Base-by-base conservation (phyloP, 108 stramenopile genomes). In the Nitzschia sp. region DNA sequence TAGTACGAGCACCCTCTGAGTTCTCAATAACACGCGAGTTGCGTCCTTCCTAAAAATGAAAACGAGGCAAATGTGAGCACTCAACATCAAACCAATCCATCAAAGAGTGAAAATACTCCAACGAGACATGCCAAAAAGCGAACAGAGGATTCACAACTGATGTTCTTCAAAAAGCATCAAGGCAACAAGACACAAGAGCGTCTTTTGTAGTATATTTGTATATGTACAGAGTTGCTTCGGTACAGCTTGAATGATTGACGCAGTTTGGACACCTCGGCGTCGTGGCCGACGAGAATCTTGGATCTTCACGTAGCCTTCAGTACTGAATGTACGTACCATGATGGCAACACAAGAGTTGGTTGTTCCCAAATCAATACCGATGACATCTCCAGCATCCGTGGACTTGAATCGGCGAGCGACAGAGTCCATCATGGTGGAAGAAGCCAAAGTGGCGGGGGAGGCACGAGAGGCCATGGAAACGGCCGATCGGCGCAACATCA, bases 341-440 rank as follows among this genome's bases (percentile, higher is more conserved):
- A 97, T 95, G 46, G 99, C 93, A 20, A 99, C 99, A 78, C 99
- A 99, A 8, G 95, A 96, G 90, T 99, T 99, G 50, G 99, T 99
- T 8, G 99, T 99, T 41, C 99, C 99, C 53, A 99, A 81, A 88
- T 99, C 99, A 72, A 99, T 99, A 11, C 99, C 99, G 71, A 99
- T 96, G 63, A 98, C 95, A 80, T 98, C 97, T 37, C 95, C 97
- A 12, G 82, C 88, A 63, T 92, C 90, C 41, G 69, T 76, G 54
- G 83, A 81, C 57, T 82, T 87, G 72, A 67, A 86, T 51, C 79
- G 69, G n/a, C 66, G 66, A 25, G 67, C 56, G 40, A 60, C 19
- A 3, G 61, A 21, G 24, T 37, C 37, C 11, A 25, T 15, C 15
- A 58, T 15, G n/a, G 38, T 34, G 21, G 61, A 62, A 3, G 57